Conservation (phyloP, 2,329 filamentous ascomycete species). For the Endocalyx cinctus region DNA sequence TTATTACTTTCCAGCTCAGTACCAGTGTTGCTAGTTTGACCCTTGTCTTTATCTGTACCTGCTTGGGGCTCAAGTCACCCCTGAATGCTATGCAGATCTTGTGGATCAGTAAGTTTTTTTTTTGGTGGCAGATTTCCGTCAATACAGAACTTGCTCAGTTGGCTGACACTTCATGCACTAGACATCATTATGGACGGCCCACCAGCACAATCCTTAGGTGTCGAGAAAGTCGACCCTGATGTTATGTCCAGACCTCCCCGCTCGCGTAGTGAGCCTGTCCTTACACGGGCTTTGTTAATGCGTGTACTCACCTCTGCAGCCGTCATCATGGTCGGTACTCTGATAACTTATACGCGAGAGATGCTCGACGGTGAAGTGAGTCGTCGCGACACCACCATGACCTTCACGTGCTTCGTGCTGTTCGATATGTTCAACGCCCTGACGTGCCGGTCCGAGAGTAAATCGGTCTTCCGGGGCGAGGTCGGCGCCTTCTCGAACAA, state of each 20-base stretch:
- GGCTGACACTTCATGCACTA: constrained; percentile 34
- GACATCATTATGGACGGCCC: constrained; percentile 99
- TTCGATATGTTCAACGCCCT: constrained; percentile 99
- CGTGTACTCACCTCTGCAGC: constrained; percentile 82
- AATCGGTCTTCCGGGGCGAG: constrained; percentile 84
- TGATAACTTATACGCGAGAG: constrained; percentile 85
- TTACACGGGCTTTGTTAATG: constrained; percentile 77
- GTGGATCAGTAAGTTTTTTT: constrained; percentile 81
- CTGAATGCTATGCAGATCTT: constrained; percentile 99
- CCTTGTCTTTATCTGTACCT: constrained; percentile 86
- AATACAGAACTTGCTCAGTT: constrained; percentile 4
- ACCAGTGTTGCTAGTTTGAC: constrained; percentile 92
- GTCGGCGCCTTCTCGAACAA: constrained; percentile 78
- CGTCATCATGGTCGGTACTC: constrained; percentile 89
- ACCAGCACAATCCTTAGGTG: constrained; percentile 91
- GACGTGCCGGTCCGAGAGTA: constrained; percentile 84
- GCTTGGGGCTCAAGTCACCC: constrained; percentile 89
- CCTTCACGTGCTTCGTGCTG: constrained; percentile 96
- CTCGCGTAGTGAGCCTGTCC: constrained; percentile 78
- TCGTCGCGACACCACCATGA: constrained; percentile 96
- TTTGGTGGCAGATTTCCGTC: too few relatives aligned
- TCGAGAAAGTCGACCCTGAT: constrained; percentile 88
- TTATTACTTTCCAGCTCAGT: constrained; percentile 95
- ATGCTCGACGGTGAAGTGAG: constrained; percentile 84
- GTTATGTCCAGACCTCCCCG: constrained; percentile 89